A percentile compares a stretch with the other conserved stretches of the same genome.
These are phyloP conservation scores for Claviceps pazoutovae DNA, from an alignment of 2,329 filamentous ascomycete species.

Conservation along the genomic window DNA sequence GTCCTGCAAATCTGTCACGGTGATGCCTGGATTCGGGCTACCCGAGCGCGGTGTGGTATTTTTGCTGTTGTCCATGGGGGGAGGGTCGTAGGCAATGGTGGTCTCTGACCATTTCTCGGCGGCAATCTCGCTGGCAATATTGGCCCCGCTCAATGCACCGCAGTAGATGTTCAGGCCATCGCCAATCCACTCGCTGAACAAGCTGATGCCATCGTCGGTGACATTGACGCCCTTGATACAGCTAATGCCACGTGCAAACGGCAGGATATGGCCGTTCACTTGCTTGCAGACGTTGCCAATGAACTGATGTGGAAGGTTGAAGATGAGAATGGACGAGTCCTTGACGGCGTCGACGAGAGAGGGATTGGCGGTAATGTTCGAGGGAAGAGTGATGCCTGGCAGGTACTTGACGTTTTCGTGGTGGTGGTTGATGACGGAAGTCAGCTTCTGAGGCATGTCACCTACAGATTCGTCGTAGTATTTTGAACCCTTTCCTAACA, in stretches of 20 bases:
- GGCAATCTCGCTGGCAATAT: conserved; percentile 91
- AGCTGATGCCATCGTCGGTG: conserved; percentile 65
- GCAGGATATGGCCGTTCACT: conserved; percentile 76
- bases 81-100: conserved; percentile 90
- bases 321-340: conserved; percentile 78
- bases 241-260: conserved; percentile 84
- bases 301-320: conserved; percentile 95
- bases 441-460: conserved; percentile 70
- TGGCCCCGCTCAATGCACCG: conserved; percentile 86
- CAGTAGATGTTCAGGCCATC: conserved; percentile 89
- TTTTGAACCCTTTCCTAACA: conserved; percentile 55
- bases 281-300: conserved; percentile 76
- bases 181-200: conserved; percentile 93
- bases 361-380: conserved; percentile 74
- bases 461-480: conserved; percentile 53
- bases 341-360: conserved; percentile 67
- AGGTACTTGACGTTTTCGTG: conserved; percentile 99
- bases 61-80: conserved; percentile 63
- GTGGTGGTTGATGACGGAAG: conserved; percentile 72
- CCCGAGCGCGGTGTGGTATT: conserved; percentile 41
- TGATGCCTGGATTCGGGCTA: conserved; percentile 34
- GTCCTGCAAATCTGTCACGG: conserved; percentile 40
- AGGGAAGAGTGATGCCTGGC: conserved; percentile 68
- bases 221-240: conserved; percentile 98
- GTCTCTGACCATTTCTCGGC: conserved; percentile 95